Evolutionary conservation across 192 early-diverging fungal species (phyloP), one percentile per base, ranked within the genome.

Genomic region (Coemansia sp.): DNA sequence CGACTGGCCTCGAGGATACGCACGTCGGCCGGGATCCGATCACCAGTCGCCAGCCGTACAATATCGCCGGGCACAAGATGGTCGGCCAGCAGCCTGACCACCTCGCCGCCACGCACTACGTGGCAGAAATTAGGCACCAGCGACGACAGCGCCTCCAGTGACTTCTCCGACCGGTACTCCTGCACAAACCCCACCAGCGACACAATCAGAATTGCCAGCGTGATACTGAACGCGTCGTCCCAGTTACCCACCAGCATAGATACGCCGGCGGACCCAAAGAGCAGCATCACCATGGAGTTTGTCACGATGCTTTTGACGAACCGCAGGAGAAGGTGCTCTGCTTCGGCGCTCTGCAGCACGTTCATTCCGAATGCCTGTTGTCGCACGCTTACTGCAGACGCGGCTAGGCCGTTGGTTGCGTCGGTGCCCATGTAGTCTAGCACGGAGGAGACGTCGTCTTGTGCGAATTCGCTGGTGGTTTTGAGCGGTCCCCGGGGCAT

Each of bases 61-160:
- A 98, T 76, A 69, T 98, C 96, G 49, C 96, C 96, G 34, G 91
- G 92, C 23, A 97, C 93, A 49, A 98, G 77, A 17, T 92, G 82
- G 52, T 82, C 87, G 8, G 92, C 96, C 25, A 91, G 80, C 21
- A 91, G 67, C n/a, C 61, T 54, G 11, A 55, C 33, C 37, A 50
- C 43, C 62, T 73, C 65, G 51, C 85, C 84, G 78, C 94, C 89
- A 43, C 94, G 82, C 82, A 89, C 87, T 41, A 64, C 79, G 44
- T 89, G 87, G 33, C 87, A 86, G 59, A 86, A 90, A 53, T 92
- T 82, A 17, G 94, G 92, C 51, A 97, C 85, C 23, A 92, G 90
- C 71, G 90, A 87, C 47, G 89, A 87, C 21, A 97, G 80, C 23
- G 94, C 93, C 80, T 95, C 94, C 52, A 97, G 82, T 41, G 94